Conservation (phyloP, 1,284 basidiomycete genomes). For the Trichosporon sp. region DNA sequence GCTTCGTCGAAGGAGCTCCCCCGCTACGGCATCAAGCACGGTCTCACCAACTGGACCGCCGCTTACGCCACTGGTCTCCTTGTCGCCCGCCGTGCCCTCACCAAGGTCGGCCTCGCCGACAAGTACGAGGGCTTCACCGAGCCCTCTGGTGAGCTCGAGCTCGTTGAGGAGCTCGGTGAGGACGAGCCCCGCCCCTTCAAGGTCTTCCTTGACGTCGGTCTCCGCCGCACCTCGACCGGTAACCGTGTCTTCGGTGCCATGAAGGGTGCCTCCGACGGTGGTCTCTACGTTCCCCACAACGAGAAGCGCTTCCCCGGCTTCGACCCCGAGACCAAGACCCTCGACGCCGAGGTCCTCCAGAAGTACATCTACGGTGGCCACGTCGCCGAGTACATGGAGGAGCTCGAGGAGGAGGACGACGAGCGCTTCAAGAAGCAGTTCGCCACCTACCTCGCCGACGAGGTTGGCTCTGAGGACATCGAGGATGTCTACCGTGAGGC, state of each 20-base stretch:
- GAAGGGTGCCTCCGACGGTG: conserved; percentile 98
- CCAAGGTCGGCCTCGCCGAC: conserved; percentile 93
- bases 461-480: conserved; percentile 91
- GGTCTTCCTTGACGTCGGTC: conserved; percentile 95
- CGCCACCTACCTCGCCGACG: conserved; percentile 89
- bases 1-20: conserved; percentile 90
- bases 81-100: conserved; percentile 87
- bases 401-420: conserved; percentile 98
- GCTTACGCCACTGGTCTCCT: conserved; percentile 98
- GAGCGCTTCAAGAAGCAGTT: conserved; percentile 99
- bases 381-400: conserved; percentile 99
- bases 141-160: conserved; percentile 77
- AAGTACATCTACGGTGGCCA: conserved; percentile 99
- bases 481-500: conserved; percentile 93
- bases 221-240: conserved; percentile 97
- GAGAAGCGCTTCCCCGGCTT: conserved; percentile 98
- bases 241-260: conserved; percentile 97
- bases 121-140: conserved; percentile 96
- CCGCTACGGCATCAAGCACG: conserved; percentile 95
- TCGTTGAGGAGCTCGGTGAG: conserved; percentile 83
- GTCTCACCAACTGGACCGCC: conserved; percentile 97
- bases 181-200: conserved; percentile 98
- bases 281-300: conserved; percentile 96
- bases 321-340: conserved; percentile 88
- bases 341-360: conserved; percentile 91